phyloP scores from a whole-genome alignment of 73 alveolate genomes.

The Paramecium pentaurelia region DNA sequence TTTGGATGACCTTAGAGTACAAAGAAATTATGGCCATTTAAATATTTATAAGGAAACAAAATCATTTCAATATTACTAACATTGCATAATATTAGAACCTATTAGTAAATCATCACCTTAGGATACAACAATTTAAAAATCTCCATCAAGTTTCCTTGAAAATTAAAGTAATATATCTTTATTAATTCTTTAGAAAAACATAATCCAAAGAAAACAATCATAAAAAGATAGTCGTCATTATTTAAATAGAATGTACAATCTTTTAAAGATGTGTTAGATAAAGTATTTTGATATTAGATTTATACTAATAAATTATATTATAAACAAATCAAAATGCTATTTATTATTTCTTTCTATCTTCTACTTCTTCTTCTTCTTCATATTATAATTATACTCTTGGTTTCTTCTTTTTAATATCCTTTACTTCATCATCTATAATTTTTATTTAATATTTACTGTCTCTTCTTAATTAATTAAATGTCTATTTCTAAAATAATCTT shows the following conservation, averaged over 20 bases:
- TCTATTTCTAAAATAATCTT: background rate
- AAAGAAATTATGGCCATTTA: background rate
- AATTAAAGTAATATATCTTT: background rate
- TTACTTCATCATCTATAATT: background rate
- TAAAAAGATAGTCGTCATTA: background rate
- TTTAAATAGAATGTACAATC: background rate
- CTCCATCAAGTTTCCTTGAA: background rate
- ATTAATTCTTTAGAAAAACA: background rate
- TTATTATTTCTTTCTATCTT: conserved; percentile 41
- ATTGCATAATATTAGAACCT: background rate
- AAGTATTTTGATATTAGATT: background rate
- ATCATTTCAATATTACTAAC: background rate
- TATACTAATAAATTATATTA: background rate
- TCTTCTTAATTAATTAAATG: conserved; percentile 26
- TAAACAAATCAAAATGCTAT: conserved; percentile 21
- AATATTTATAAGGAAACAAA: background rate
- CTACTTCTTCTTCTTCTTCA: conserved; percentile 56
- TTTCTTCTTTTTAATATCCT: background rate
- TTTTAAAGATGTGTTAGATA: background rate
- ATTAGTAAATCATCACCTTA: background rate
- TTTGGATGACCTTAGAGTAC: background rate
- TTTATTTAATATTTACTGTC: background rate
- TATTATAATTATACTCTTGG: background rate
- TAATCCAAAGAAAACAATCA: background rate
- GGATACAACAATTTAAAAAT: background rate